Evolutionary conservation across 176 grass and related monocot species (phyloP).

Genomic region (Raddia distichophylla): DNA sequence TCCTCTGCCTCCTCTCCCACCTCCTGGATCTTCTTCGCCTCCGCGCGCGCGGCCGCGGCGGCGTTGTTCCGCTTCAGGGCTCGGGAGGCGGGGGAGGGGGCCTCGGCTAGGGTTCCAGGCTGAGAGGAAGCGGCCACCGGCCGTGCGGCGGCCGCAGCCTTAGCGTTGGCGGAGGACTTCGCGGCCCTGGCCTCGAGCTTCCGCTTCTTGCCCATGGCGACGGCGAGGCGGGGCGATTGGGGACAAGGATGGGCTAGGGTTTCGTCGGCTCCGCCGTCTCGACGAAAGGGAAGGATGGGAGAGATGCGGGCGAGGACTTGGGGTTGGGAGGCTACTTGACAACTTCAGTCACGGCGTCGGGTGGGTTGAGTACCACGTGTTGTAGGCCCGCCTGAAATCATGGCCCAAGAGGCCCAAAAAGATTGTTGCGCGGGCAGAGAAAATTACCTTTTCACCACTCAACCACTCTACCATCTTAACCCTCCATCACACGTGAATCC

Average conservation of each 20-base stretch:
- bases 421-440: too few species aligned
- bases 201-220: conserved; percentile 90
- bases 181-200: conserved; percentile 56
- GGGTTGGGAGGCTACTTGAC: neutral
- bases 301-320: neutral
- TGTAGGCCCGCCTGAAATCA: neutral
- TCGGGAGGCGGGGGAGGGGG: neutral
- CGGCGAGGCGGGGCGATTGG: neutral
- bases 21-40: conserved; percentile 18
- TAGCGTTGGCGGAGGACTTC: conserved; percentile 12
- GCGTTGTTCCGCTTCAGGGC: neutral
- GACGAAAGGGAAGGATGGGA: neutral
- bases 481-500: too few species aligned
- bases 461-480: too few species aligned
- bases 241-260: conserved; percentile 50
- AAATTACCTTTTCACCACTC: too few species aligned
- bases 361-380: neutral
- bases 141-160: conserved; percentile 8
- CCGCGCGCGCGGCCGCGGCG: neutral
- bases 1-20: conserved; percentile 35
- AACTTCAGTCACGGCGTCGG: neutral
- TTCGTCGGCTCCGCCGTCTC: conserved; percentile 31
- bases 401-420: too few species aligned
- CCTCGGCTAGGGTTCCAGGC: conserved; percentile 21
- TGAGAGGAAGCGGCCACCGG: neutral